Conservation (phyloP, 1,139 yeast genomes). For the Scheffersomyces parashehatae region DNA sequence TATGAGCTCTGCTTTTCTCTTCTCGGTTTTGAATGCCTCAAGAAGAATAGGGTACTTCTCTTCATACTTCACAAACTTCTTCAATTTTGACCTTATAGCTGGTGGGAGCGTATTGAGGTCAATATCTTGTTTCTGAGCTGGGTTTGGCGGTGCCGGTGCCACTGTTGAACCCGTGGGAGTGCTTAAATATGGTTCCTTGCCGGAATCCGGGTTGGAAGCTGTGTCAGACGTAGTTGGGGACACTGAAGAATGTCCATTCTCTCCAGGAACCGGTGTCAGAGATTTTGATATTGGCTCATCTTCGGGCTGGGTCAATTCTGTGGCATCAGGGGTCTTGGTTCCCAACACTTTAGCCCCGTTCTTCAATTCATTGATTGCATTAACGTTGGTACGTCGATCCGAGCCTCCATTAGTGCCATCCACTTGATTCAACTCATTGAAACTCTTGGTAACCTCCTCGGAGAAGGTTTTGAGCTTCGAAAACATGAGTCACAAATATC, state of each 20-base stretch:
- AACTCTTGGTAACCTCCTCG: slow-evolving; percentile 49
- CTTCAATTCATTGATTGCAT: slow-evolving; percentile 32
- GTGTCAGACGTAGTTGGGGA: neutral
- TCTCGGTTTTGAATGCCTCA: slow-evolving; percentile 83
- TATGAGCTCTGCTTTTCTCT: slow-evolving; percentile 65
- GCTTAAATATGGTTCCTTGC: neutral
- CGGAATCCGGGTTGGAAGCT: no score
- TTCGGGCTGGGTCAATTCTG: slow-evolving; percentile 46
- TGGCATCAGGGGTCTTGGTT: slow-evolving; percentile 46
- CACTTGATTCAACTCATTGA: slow-evolving; percentile 31
- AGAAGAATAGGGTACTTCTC: slow-evolving; percentile 81
- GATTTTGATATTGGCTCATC: slow-evolving; percentile 26
- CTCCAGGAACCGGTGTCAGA: neutral
- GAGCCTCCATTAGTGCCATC: slow-evolving; percentile 7
- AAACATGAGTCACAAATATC: slow-evolving; percentile 42
- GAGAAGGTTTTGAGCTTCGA: slow-evolving; percentile 65
- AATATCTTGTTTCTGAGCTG: slow-evolving; percentile 19
- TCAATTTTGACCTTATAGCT: slow-evolving; percentile 59
- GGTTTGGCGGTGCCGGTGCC: neutral
- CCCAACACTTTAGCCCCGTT: slow-evolving; percentile 32
- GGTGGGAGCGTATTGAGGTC: slow-evolving; percentile 50
- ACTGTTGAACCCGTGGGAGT: neutral
- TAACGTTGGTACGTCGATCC: slow-evolving; percentile 14
- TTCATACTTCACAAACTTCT: slow-evolving; percentile 84
- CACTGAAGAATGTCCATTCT: neutral